Evolutionary conservation across 108 stramenopile genomes (phyloP), one percentile per base, ranked within the genome.

Genomic region (Cyclotella sp.): DNA sequence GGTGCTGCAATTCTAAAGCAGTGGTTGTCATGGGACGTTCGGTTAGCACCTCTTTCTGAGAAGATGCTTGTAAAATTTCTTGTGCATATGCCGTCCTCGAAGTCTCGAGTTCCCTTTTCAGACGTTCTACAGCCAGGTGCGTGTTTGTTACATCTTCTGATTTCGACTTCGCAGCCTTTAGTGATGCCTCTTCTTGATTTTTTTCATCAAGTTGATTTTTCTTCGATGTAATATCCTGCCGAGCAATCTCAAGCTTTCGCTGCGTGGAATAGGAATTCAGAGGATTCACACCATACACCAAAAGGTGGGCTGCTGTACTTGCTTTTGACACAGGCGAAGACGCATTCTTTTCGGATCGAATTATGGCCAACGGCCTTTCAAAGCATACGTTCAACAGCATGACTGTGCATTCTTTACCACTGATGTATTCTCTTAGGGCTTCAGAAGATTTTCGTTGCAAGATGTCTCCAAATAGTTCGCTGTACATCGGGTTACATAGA

Each of bases 341-440:
- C 46, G 77, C 28, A 44, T 52, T 66, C 70, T 93, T 95, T 60
- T 95, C 94, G 47, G 91, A 86, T 72, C 94, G 76, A 49, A 95
- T 91, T 13, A 95, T 90, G 0, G 88, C 91, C 22, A 95, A 84
- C 39, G 94, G 94, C n/a, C 88, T 72, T 64, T 93, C 93, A 64
- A 96, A 91, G 60, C 89, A 91, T 19, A 93, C 76, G 70, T 90
- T 93, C 0, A 96, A 80, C 34, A 94, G 41, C 74, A 85, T 90
- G 18, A 82, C 83, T 18, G 90, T 90, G 68, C 88, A 88, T 49
- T 92, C 88, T 59, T 76, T 79, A 9, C 73, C 70, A 43, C 79
- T 77, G 15, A 96, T 60, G 61, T 89, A 89, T 24, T 82, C 61
- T 43, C 93, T 83, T 13, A 96, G 77, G 27, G 75, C 54, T 27